Conservation (phyloP, 208 protist genomes). For the Plasmodiophora brassicae region DNA sequence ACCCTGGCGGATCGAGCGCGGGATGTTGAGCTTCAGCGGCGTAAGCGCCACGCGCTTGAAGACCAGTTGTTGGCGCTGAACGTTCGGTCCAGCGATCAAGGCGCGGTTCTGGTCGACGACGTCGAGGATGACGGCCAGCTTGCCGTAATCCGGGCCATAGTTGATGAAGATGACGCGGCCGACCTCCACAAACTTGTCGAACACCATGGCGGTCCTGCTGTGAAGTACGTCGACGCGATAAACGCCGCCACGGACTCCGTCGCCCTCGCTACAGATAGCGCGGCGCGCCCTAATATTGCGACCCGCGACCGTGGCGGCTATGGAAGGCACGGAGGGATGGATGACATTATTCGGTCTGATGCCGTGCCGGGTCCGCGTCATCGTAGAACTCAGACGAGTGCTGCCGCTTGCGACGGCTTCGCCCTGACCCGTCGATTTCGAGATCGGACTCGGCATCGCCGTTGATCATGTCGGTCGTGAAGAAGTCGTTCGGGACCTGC, state of each 20-base stretch:
- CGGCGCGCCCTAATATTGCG: no score
- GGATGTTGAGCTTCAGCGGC: constrained; percentile 15
- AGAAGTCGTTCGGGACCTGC: neutral
- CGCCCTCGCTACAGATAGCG: no score
- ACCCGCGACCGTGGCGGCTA: no score
- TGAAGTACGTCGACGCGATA: no score
- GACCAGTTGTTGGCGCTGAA: neutral
- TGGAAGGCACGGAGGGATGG: no score
- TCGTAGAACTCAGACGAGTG: neutral
- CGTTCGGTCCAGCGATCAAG: constrained; percentile 31
- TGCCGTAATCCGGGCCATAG: constrained; percentile 41
- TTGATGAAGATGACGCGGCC: constrained; percentile 45
- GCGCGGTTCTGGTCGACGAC: constrained; percentile 32
- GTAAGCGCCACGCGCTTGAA: constrained; percentile 27
- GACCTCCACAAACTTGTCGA: constrained; percentile 40
- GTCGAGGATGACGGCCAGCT: constrained; percentile 45
- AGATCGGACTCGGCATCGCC: neutral
- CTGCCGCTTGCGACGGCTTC: neutral
- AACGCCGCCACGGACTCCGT: no score
- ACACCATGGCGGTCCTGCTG: neutral
- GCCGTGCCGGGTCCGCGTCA: neutral
- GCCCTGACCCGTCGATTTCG: neutral
- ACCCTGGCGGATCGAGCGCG: neutral
- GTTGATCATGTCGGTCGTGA: neutral
- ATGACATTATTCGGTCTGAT: no score